Evolutionary conservation across 805 yeast genomes (phyloP).

Genomic region (Crinitomyces ghanaensis): DNA sequence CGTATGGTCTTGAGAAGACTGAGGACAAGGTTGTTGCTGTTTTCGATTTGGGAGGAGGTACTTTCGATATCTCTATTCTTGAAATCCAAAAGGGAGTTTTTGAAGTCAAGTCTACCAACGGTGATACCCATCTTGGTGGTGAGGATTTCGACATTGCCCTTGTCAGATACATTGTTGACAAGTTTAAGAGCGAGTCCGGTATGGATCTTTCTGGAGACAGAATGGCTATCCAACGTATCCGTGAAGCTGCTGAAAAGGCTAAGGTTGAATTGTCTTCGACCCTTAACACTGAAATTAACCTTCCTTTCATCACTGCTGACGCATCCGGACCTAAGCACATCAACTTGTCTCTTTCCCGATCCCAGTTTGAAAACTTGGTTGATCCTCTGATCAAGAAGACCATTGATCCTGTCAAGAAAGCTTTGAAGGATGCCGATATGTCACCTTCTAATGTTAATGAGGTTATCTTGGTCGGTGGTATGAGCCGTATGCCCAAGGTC

Average conservation of each 20-base stretch:
- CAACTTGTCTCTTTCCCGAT: slow-evolving; percentile 55
- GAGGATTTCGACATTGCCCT: slow-evolving; percentile 83
- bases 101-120: slow-evolving; percentile 95
- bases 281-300: slow-evolving; percentile 59
- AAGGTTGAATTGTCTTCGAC: slow-evolving; percentile 76
- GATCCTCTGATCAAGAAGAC: slow-evolving; percentile 64
- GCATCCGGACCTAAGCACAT: slow-evolving; percentile 73
- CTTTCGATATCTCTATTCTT: slow-evolving; percentile 91
- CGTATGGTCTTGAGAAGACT: slow-evolving; percentile 76
- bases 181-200: slow-evolving; percentile 66
- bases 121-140: slow-evolving; percentile 91
- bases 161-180: slow-evolving; percentile 71
- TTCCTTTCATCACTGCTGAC: slow-evolving; percentile 81
- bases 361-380: slow-evolving; percentile 56
- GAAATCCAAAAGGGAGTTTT: slow-evolving; percentile 97
- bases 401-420: slow-evolving; percentile 67
- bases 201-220: slow-evolving; percentile 53
- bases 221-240: slow-evolving; percentile 74
- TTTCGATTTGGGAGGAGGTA: slow-evolving; percentile 98
- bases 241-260: slow-evolving; percentile 85
- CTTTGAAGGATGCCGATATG: slow-evolving; percentile 69
- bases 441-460: slow-evolving; percentile 57
- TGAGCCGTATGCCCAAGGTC: slow-evolving; percentile 89
- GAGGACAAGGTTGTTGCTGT: slow-evolving; percentile 84
- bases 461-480: slow-evolving; percentile 81